Conservation (phyloP, 2,329 filamentous ascomycete genomes). For the Neofusicoccum cordaticola region DNA sequence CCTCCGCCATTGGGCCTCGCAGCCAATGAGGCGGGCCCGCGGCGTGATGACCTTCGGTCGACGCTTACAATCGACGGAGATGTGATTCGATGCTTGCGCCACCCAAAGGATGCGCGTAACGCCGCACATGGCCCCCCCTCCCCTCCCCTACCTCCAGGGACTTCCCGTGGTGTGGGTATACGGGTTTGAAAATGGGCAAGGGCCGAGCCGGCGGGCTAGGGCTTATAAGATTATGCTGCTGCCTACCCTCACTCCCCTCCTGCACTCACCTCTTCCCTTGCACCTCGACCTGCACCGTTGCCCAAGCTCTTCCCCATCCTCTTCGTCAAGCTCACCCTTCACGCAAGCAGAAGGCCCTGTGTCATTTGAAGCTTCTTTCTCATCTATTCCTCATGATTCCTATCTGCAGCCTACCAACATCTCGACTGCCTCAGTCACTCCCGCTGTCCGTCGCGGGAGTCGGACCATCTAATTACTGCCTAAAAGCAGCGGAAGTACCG, state of each 20-base stretch:
- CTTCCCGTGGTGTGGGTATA: too few species aligned
- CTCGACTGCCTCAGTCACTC: background rate
- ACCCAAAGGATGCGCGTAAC: background rate
- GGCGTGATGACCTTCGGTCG: background rate
- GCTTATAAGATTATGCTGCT: background rate
- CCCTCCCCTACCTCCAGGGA: background rate
- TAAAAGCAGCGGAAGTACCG: background rate
- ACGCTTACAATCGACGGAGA: background rate
- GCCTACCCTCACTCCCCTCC: background rate
- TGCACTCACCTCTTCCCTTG: background rate
- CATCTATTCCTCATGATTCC: conserved; percentile 1
- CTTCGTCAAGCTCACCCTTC: too few species aligned
- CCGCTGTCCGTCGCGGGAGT: background rate
- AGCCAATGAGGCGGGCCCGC: background rate
- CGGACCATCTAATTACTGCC: background rate
- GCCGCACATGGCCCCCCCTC: too few species aligned
- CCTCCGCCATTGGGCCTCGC: background rate
- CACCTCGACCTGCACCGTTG: background rate
- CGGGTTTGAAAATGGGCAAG: background rate
- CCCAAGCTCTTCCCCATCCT: background rate
- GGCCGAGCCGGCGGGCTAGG: background rate
- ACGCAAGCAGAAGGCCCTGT: background rate
- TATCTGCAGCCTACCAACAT: conserved; percentile 3
- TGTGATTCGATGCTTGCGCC: background rate
- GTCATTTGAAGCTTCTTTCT: background rate